A percentile compares a stretch with the other conserved stretches of the same genome.
Evolutionary conservation across 352 stramenopile genomes (phyloP).

Genomic region (Globisporangium carolinianum): DNA sequence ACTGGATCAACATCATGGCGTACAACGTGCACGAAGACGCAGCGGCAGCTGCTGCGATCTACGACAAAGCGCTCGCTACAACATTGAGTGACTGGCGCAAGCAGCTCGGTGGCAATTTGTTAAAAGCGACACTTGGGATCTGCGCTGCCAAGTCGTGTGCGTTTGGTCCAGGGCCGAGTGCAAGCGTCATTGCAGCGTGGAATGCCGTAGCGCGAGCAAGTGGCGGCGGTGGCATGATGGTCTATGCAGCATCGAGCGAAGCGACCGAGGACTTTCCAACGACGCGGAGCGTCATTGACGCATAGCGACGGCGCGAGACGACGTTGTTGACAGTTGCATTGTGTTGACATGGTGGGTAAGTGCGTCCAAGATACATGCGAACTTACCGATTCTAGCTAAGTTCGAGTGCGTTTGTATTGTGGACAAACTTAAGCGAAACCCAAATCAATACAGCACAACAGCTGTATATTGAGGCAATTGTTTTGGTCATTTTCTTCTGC

Average conservation of each 20-base stretch:
- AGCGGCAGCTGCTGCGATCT: conserved; percentile 32
- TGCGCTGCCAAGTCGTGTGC: conserved; percentile 45
- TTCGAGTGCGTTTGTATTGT: too few relatives aligned
- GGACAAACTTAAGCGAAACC: too few relatives aligned
- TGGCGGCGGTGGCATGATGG: conserved; percentile 58
- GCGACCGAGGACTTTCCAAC: conserved; percentile 36
- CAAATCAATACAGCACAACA: too few relatives aligned
- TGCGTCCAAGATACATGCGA: too few relatives aligned
- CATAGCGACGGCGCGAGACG: not conserved
- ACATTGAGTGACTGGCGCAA: conserved; percentile 51
- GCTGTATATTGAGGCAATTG: too few relatives aligned
- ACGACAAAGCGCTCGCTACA: conserved; percentile 37
- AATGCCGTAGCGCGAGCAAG: conserved; percentile 26
- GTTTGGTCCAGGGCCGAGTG: conserved; percentile 59
- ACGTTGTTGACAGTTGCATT: not conserved
- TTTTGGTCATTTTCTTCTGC: too few relatives aligned
- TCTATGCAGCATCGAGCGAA: conserved; percentile 62
- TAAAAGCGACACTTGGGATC: conserved; percentile 46
- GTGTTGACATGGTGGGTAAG: not conserved
- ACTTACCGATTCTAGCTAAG: too few relatives aligned
- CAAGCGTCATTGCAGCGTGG: conserved; percentile 45
- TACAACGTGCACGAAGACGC: conserved; percentile 66
- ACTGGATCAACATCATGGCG: conserved; percentile 83
- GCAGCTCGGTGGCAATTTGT: conserved; percentile 39
- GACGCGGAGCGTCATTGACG: conserved; percentile 35